These are phyloP conservation scores for Coemansia sp. DNA, from an alignment of 192 early-diverging fungal genomes.

Conservation along the genomic window DNA sequence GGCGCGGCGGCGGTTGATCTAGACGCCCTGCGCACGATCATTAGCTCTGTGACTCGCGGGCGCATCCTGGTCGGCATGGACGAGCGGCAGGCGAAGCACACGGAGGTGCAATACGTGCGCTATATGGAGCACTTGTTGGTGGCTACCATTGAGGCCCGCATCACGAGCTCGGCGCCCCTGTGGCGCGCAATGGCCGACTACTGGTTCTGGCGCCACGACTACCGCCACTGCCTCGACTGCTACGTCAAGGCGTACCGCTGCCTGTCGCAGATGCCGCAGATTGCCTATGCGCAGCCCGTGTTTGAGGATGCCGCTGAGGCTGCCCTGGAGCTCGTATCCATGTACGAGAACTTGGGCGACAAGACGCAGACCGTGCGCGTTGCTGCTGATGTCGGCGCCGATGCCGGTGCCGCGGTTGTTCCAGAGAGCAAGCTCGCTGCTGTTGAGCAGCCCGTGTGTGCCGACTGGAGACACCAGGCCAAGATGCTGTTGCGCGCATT, in stretches of 20 bases:
- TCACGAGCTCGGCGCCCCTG: slow-evolving; percentile 72
- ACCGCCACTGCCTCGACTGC: slow-evolving; percentile 74
- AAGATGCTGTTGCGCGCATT: slow-evolving; percentile 81
- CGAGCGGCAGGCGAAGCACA: slow-evolving; percentile 55
- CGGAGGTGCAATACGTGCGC: slow-evolving; percentile 25
- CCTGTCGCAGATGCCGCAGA: slow-evolving; percentile 72
- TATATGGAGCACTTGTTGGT: slow-evolving; percentile 68
- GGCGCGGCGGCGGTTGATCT: slow-evolving; percentile 78
- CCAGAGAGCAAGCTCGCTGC: slow-evolving; percentile 38
- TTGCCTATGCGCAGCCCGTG: slow-evolving; percentile 68
- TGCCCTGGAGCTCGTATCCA: slow-evolving; percentile 75
- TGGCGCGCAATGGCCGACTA: slow-evolving; percentile 81
- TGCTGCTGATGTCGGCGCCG: slow-evolving; percentile 10
- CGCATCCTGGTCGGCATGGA: slow-evolving; percentile 18
- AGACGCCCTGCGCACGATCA: slow-evolving; percentile 75
- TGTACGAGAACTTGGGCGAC: slow-evolving; percentile 78
- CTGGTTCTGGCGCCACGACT: slow-evolving; percentile 68
- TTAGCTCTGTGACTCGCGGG: slow-evolving; percentile 64
- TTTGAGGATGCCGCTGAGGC: slow-evolving; percentile 76
- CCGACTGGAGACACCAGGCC: slow-evolving; percentile 90
- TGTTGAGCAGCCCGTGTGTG: slow-evolving; percentile 63
- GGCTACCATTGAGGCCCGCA: slow-evolving; percentile 71
- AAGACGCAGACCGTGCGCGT: slow-evolving; percentile 48
- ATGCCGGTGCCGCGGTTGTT: slow-evolving; percentile 2
- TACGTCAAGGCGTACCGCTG: slow-evolving; percentile 84